phyloP scores from a whole-genome alignment of 345 rosid species.

The Kandelia obovata region DNA sequence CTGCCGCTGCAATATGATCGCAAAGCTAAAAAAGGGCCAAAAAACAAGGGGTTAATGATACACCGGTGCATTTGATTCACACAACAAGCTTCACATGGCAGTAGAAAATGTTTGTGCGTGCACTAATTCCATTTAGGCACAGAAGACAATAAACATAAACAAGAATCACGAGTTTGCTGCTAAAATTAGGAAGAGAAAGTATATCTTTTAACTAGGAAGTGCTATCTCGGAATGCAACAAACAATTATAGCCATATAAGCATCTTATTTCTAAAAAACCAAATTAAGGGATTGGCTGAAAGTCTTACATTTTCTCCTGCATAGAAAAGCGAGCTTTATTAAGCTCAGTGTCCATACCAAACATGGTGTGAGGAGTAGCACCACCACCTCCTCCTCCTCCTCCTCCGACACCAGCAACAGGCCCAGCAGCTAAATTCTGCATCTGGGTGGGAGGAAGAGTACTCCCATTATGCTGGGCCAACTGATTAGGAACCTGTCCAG shows the following conservation, averaged over 20 bases:
- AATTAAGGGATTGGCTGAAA: too few species aligned
- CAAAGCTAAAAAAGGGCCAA: conserved; percentile 38
- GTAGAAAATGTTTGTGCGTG: not conserved
- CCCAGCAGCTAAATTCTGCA: conserved; percentile 44
- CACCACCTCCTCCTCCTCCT: conserved; percentile 32
- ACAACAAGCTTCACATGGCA: not conserved
- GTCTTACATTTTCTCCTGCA: conserved; percentile 61
- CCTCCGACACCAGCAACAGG: conserved; percentile 23
- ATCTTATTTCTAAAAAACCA: too few species aligned
- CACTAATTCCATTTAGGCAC: too few species aligned
- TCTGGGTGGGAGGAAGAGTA: conserved; percentile 44
- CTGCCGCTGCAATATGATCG: conserved; percentile 50
- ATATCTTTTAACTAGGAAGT: too few species aligned
- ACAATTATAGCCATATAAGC: too few species aligned
- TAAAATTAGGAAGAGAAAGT: too few species aligned
- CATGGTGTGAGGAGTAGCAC: conserved; percentile 24
- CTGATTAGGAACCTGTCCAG: conserved; percentile 67
- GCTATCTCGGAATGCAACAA: too few species aligned
- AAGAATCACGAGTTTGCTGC: too few species aligned
- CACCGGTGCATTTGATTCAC: not conserved
- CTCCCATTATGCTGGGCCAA: conserved; percentile 64
- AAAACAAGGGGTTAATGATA: conserved; percentile 13
- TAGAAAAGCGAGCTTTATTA: conserved; percentile 33
- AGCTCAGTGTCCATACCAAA: conserved; percentile 47
- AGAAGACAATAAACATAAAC: too few species aligned